Conservation (phyloP, 108 stramenopile species). For the Skeletonema grethae region DNA sequence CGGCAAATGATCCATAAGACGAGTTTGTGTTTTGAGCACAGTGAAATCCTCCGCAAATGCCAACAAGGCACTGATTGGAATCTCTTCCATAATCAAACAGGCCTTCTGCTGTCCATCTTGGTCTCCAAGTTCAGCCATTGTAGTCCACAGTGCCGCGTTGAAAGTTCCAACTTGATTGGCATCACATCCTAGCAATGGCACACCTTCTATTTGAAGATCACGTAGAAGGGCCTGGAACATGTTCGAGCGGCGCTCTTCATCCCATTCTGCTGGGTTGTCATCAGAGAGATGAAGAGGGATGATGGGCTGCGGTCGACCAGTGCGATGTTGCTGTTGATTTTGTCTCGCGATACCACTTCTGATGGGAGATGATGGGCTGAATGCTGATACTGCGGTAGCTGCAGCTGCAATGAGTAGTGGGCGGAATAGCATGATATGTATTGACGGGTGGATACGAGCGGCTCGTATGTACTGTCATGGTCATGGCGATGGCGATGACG, state of each 20-base stretch:
- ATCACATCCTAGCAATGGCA: conserved; percentile 82
- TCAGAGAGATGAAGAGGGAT: conserved; percentile 13
- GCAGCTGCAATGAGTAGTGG: background rate
- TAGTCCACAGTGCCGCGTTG: conserved; percentile 83
- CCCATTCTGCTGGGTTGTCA: conserved; percentile 45
- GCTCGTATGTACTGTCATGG: no score
- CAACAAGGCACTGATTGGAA: conserved; percentile 60
- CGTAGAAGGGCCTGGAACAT: conserved; percentile 71
- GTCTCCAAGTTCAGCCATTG: conserved; percentile 69
- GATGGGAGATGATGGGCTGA: conserved; percentile 1
- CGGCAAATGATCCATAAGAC: conserved; percentile 59
- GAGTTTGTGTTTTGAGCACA: conserved; percentile 55
- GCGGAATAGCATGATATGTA: background rate
- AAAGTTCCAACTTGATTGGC: conserved; percentile 66
- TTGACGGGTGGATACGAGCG: background rate
- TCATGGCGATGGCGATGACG: no score
- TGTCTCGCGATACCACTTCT: background rate
- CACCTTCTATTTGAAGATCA: conserved; percentile 77
- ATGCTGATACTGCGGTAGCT: background rate
- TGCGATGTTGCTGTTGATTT: background rate
- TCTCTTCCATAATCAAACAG: conserved; percentile 73
- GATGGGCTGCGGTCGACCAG: background rate
- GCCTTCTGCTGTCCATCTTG: conserved; percentile 47
- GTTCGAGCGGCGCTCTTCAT: conserved; percentile 58
- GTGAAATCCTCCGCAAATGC: conserved; percentile 75